Conservation (phyloP, 179 eudicot species). For the Drosera spatulata region DNA sequence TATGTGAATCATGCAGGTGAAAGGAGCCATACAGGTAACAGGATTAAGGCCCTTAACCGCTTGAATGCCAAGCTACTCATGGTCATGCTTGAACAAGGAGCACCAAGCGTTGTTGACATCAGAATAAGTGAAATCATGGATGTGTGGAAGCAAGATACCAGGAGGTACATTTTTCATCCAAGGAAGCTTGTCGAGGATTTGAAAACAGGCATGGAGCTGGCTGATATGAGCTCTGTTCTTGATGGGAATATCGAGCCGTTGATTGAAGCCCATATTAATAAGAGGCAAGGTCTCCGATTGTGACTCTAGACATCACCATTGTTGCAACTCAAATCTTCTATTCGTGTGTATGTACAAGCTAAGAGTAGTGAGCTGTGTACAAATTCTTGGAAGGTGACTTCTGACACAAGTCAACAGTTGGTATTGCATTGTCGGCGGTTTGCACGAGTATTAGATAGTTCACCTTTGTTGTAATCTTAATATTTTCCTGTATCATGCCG, state of each 20-base stretch:
- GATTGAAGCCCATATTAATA: constrained; percentile 42
- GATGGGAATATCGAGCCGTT: constrained; percentile 68
- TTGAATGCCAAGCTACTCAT: constrained; percentile 68
- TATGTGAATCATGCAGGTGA: constrained; percentile 41
- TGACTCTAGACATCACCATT: too few species aligned
- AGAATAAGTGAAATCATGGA: constrained; percentile 20
- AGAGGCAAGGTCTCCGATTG: constrained; percentile 18
- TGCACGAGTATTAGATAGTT: too few species aligned
- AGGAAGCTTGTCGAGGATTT: constrained; percentile 63
- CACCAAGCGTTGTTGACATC: constrained; percentile 26
- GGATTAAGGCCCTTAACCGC: constrained; percentile 79
- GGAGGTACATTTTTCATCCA: constrained; percentile 53
- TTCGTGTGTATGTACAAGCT: too few species aligned
- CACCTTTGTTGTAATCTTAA: too few species aligned
- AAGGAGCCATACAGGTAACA: constrained; percentile 67
- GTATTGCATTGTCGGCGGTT: too few species aligned
- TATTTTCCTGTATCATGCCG: too few species aligned
- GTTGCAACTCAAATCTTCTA: too few species aligned
- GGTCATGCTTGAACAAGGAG: constrained; percentile 42
- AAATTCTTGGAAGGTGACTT: too few species aligned
- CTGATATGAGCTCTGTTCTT: constrained; percentile 57
- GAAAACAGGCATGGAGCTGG: constrained; percentile 53
- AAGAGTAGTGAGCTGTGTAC: too few species aligned
- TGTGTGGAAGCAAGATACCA: constrained; percentile 34
- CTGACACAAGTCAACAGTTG: too few species aligned